These are phyloP conservation scores for Collybia nuda DNA, from an alignment of 768 basidiomycete genomes.

Conservation along the genomic window DNA sequence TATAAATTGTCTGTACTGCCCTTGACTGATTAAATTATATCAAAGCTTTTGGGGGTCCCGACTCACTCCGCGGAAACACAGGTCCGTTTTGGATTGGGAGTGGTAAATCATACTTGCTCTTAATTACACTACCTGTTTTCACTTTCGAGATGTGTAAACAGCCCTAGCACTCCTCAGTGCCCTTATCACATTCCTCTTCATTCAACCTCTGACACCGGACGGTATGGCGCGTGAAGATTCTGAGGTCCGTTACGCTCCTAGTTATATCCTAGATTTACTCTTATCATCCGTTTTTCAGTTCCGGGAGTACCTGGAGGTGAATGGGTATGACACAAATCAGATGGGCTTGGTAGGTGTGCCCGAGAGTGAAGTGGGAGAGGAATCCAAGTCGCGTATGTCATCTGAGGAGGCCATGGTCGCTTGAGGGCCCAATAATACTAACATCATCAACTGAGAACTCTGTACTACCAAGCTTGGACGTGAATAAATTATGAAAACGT, in stretches of 20 bases:
- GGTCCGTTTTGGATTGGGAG: constrained; percentile 87
- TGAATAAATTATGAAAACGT: too few relatives aligned
- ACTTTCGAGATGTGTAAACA: constrained; percentile 10
- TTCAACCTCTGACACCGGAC: constrained; percentile 71
- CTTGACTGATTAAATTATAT: constrained; percentile 4
- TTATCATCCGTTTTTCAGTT: constrained; percentile 45
- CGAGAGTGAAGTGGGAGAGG: background rate
- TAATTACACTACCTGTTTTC: constrained; percentile 1
- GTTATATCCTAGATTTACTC: background rate
- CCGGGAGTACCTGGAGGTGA: constrained; percentile 73
- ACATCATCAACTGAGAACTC: too few relatives aligned
- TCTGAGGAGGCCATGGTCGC: too few relatives aligned
- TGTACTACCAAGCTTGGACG: too few relatives aligned
- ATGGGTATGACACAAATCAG: constrained; percentile 69
- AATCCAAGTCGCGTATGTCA: too few relatives aligned
- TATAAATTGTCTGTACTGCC: background rate
- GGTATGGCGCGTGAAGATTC: constrained; percentile 78
- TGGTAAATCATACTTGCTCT: constrained; percentile 30
- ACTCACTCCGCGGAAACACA: constrained; percentile 59
- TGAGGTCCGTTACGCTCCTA: too few relatives aligned
- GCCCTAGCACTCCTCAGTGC: constrained; percentile 80
- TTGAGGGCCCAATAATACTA: too few relatives aligned
- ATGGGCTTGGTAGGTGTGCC: constrained; percentile 5
- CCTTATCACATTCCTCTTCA: constrained; percentile 64
- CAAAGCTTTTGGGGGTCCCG: constrained; percentile 59